Conservation (phyloP, 805 yeast genomes). For the Isabelozyma heimii region DNA sequence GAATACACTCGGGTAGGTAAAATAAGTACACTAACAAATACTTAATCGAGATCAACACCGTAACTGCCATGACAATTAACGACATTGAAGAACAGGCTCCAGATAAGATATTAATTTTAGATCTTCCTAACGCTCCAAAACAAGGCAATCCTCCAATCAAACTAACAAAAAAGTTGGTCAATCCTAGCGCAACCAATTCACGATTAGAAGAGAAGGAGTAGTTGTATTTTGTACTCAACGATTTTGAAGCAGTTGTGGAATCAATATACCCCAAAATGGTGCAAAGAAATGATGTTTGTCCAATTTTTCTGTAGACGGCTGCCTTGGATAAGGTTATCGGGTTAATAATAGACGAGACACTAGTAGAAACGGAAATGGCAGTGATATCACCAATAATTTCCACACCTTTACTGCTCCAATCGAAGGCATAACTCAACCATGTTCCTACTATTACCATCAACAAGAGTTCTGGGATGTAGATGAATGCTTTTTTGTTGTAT, state of each 20-base stretch:
- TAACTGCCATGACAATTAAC: slow-evolving; percentile 30
- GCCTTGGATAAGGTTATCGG: slow-evolving; percentile 19
- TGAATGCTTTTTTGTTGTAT: slow-evolving; percentile 12
- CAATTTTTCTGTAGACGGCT: slow-evolving; percentile 19
- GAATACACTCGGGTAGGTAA: slow-evolving; percentile 31
- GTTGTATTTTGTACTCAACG: slow-evolving; percentile 29
- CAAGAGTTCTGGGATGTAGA: slow-evolving; percentile 31
- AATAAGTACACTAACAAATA: slow-evolving; percentile 22
- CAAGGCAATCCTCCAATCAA: slow-evolving; percentile 32
- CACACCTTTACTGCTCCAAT: slow-evolving; percentile 26
- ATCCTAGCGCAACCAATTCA: slow-evolving; percentile 32
- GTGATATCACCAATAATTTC: slow-evolving; percentile 26
- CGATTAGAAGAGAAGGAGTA: slow-evolving; percentile 30
- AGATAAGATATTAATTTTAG: slow-evolving; percentile 26
- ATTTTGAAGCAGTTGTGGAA: slow-evolving; percentile 33
- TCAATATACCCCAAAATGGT: slow-evolving; percentile 33
- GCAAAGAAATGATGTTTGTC: slow-evolving; percentile 29
- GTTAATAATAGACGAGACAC: slow-evolving; percentile 10
- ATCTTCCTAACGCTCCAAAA: slow-evolving; percentile 36
- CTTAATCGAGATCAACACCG: slow-evolving; percentile 19
- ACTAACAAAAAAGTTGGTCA: slow-evolving; percentile 23
- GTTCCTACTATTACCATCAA: slow-evolving; percentile 30
- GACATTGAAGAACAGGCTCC: slow-evolving; percentile 53
- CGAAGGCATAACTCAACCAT: slow-evolving; percentile 17
- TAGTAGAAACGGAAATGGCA: not conserved